Evolutionary conservation across 2,329 filamentous ascomycete species (phyloP), one percentile per base, ranked within the genome.

Genomic region (Alternaria triticimaculans): DNA sequence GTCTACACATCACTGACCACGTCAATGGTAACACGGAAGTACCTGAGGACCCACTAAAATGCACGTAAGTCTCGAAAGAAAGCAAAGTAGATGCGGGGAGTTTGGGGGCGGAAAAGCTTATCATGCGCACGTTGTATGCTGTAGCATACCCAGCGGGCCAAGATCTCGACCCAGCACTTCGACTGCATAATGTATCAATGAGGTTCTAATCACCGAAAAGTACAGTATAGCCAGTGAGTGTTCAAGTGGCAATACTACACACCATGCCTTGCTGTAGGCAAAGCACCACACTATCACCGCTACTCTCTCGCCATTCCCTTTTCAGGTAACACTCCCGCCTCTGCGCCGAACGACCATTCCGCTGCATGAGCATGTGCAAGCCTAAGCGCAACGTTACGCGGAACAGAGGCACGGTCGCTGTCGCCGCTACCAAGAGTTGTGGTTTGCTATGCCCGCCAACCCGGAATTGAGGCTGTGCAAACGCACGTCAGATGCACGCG

Each of bases 51-150:
- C 18, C 25, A 62, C 14, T 53, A 53, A 50, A 56, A 60, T 25
- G 56, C 49, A 58, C 56, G 57, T 55, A 61, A 55, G 61, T 58
- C 60, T 50, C 28, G 49, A 63, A 65, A 33, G 53, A 56, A 26
- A 58, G 49, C 23, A 58, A 23, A 30, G n/a, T 58, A 50, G 49
- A 45, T 61, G 67, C 58, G 61, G 65, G 67, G 65, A 56, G 25
- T 51, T 68, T 65, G 67, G 69, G 67, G 67, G 64, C 67, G 58
- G 59, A 54, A 64, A 66, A 60, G 67, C 61, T 67, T 64, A 63
- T 57, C 28, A 58, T 44, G 48, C 56, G 50, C 57, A 59, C 61
- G 43, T 58, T 45, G 63, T 62, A 26, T 46, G 33, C 60, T 26
- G 63, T 62, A 26, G 46, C 45, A 51, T 26, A 55, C 50, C 59